Conservation (phyloP, 108 stramenopile species). For the Nitzschia sp. region DNA sequence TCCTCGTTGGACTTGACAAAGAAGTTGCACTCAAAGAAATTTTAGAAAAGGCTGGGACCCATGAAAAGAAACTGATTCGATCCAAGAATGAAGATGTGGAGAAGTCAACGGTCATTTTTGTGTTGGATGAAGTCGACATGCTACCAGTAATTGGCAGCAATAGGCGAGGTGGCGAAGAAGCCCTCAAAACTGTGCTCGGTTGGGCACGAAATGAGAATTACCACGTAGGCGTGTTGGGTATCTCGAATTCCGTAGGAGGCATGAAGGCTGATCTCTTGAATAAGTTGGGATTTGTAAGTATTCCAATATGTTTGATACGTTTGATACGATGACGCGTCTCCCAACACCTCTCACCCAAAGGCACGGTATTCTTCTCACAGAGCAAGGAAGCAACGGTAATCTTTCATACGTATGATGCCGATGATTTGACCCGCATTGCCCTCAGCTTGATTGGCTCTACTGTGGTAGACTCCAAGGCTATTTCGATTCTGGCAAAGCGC, state of each 20-base stretch:
- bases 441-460: conserved; percentile 51
- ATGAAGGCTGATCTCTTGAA: conserved; percentile 39
- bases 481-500: conserved; percentile 53
- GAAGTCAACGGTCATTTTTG: conserved; percentile 42
- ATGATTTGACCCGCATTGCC: conserved; percentile 52
- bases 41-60: conserved; percentile 1
- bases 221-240: conserved; percentile 67
- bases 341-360: not conserved
- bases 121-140: conserved; percentile 79
- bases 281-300: conserved; percentile 61
- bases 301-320: not conserved
- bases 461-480: conserved; percentile 56
- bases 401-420: conserved; percentile 53
- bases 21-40: conserved; percentile 11
- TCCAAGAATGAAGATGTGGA: not conserved
- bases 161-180: conserved; percentile 20
- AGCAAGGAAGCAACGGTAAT: conserved; percentile 30
- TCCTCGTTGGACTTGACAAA: conserved; percentile 12
- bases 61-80: conserved; percentile 5
- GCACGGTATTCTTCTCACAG: not conserved
- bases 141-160: conserved; percentile 27
- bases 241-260: conserved; percentile 73
- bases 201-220: conserved; percentile 40
- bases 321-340: not conserved
- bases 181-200: conserved; percentile 39